Percentiles rank a stretch among this genome's conserved stretches.
Evolutionary conservation across 2,329 filamentous ascomycete genomes (phyloP).

Genomic region (Diaporthe sp.): DNA sequence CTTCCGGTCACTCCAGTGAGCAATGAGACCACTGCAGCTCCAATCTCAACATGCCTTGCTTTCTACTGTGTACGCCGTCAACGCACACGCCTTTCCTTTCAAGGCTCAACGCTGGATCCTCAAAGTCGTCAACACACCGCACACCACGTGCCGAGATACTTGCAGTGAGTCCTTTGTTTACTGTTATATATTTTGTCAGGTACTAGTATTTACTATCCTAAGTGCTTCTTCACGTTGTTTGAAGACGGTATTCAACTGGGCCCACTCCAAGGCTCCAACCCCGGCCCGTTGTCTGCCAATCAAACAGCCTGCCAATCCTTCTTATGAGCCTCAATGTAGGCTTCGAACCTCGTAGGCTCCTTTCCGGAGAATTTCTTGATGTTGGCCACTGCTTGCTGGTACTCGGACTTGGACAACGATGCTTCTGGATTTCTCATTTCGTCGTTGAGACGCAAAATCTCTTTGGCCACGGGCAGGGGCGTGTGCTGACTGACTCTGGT

Average conservation of each 20-base stretch:
- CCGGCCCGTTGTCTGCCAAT: not conserved
- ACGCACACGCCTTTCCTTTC: not conserved
- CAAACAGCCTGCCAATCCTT: slow-evolving; percentile 28
- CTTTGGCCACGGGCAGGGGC: not conserved
- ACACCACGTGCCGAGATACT: not conserved
- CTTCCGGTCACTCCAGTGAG: not conserved
- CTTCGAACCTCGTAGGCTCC: slow-evolving; percentile 26
- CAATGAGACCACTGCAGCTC: slow-evolving; percentile 1
- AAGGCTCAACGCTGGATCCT: too few species aligned
- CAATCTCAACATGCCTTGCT: not conserved
- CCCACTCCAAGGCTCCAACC: too few species aligned
- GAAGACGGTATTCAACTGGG: not conserved
- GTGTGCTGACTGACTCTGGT: not conserved
- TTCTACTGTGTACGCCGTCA: not conserved
- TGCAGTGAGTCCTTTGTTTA: not conserved
- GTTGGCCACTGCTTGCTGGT: slow-evolving; percentile 4
- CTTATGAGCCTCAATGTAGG: slow-evolving; percentile 31
- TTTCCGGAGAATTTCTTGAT: slow-evolving; percentile 32
- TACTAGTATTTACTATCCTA: not conserved
- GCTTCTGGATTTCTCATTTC: not conserved
- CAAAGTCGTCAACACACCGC: not conserved
- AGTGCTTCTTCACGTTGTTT: not conserved
- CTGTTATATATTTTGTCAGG: not conserved
- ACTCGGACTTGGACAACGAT: not conserved
- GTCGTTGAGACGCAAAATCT: not conserved